Evolutionary conservation across 352 stramenopile species (phyloP).

Genomic region (Globisporangium parvum): DNA sequence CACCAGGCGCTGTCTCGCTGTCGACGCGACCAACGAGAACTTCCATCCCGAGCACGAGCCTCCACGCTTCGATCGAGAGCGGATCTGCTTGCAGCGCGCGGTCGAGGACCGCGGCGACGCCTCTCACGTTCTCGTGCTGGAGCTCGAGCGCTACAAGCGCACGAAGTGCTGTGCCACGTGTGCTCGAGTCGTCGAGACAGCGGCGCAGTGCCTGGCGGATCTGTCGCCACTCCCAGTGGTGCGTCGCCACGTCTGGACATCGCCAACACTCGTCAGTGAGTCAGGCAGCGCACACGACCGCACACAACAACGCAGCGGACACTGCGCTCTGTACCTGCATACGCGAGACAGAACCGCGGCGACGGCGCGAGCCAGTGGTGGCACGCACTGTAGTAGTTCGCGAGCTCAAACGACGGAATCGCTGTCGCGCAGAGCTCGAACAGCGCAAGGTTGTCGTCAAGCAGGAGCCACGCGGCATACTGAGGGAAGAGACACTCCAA

Average conservation of each 20-base stretch:
- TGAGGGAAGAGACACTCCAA: conserved; percentile 41
- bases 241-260: conserved; percentile 23
- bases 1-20: background rate
- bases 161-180: conserved; percentile 25
- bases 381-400: conserved; percentile 28
- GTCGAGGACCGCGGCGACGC: conserved; percentile 29
- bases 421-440: conserved; percentile 32
- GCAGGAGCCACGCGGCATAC: conserved; percentile 22
- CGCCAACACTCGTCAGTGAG: background rate
- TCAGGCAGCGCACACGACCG: background rate
- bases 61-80: conserved; percentile 38
- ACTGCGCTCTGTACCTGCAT: conserved; percentile 26
- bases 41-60: conserved; percentile 41
- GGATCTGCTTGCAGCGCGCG: conserved; percentile 26
- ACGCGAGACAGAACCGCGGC: conserved; percentile 34
- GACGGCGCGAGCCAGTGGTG: conserved; percentile 24
- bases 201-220: conserved; percentile 29
- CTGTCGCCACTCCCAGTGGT: conserved; percentile 45
- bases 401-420: conserved; percentile 21
- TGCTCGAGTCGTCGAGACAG: conserved; percentile 25
- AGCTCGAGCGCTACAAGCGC: conserved; percentile 38
- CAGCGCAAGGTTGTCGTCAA: conserved; percentile 24
- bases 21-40: conserved; percentile 38
- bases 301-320: too few species aligned
- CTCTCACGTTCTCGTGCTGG: conserved; percentile 31